Percentiles rank a stretch among this genome's conserved stretches.
Evolutionary conservation across 1,284 basidiomycete species (phyloP).

Genomic region (Hemileia vastatrix): DNA sequence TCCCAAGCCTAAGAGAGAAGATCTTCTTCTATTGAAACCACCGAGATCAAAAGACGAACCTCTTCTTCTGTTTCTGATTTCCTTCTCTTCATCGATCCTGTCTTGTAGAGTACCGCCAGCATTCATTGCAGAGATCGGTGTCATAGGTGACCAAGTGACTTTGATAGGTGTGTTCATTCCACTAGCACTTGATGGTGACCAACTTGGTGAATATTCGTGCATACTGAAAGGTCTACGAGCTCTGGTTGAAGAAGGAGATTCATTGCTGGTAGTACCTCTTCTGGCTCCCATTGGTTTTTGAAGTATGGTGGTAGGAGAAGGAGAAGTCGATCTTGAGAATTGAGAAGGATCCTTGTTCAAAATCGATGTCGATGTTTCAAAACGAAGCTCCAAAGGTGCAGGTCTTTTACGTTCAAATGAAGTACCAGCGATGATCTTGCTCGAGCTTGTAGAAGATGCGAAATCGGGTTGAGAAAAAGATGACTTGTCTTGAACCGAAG

Average conservation of each 20-base stretch:
- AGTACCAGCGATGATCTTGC: too few species aligned
- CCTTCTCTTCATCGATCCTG: not conserved
- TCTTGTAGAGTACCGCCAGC: not conserved
- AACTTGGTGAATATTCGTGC: not conserved
- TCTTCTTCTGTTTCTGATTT: not conserved
- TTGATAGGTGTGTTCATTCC: not conserved
- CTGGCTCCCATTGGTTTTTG: too few species aligned
- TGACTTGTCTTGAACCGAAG: too few species aligned
- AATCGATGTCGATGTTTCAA: too few species aligned
- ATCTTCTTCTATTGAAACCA: not conserved
- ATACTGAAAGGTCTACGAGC: not conserved
- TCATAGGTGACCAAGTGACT: not conserved
- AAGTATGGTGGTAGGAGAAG: too few species aligned
- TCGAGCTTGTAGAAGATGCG: too few species aligned
- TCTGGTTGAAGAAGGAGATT: not conserved
- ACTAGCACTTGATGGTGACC: not conserved
- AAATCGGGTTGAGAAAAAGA: too few species aligned
- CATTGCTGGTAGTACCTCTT: too few species aligned
- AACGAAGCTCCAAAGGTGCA: too few species aligned
- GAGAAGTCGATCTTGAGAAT: too few species aligned
- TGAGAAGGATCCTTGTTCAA: too few species aligned
- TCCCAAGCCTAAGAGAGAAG: not conserved
- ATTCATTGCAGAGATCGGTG: not conserved
- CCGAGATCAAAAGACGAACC: not conserved
- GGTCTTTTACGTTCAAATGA: too few species aligned